Percentiles rank a stretch among this genome's conserved stretches.
phyloP scores from a whole-genome alignment of 805 yeast species.

The Cyberlindnera mrakii region DNA sequence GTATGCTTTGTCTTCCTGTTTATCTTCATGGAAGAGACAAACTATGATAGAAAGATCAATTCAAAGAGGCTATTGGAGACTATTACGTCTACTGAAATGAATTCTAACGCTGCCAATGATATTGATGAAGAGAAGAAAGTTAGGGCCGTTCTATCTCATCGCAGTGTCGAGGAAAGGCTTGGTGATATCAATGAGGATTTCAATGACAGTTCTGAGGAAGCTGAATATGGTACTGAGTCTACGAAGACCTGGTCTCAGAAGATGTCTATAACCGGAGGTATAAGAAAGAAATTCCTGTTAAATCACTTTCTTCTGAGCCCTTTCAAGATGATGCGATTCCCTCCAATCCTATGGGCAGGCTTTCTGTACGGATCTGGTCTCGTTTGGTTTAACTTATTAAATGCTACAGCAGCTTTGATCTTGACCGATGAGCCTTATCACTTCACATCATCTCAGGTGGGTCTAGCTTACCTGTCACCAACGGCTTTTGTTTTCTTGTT shows the following conservation, averaged over 20 bases:
- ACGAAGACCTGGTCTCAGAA: constrained; percentile 37
- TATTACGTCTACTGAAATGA: constrained; percentile 1
- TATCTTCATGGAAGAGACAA: constrained; percentile 51
- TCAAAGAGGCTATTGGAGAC: constrained; percentile 9
- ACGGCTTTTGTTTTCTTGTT: constrained; percentile 39
- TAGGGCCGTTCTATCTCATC: constrained; percentile 10
- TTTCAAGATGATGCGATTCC: constrained; percentile 37
- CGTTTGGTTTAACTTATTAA: constrained; percentile 42
- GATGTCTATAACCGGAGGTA: constrained; percentile 36
- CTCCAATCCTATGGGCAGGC: constrained; percentile 56
- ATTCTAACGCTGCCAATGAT: constrained; percentile 6
- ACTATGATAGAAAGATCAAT: constrained; percentile 31
- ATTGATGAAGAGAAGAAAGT: constrained; percentile 8
- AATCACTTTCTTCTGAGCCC: constrained; percentile 31
- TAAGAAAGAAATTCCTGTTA: constrained; percentile 25
- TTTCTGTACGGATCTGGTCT: constrained; percentile 44
- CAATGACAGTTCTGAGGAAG: constrained; percentile 22
- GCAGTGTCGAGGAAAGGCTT: constrained; percentile 15
- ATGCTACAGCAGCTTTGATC: constrained; percentile 41
- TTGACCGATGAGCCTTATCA: constrained; percentile 43
- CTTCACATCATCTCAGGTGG: constrained; percentile 40
- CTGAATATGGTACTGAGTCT: constrained; percentile 15
- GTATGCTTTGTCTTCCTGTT: constrained; percentile 33
- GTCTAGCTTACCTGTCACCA: constrained; percentile 49
- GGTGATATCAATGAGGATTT: constrained; percentile 24